phyloP scores from a whole-genome alignment of 2,329 filamentous ascomycete species.

The Akanthomyces muscarius region DNA sequence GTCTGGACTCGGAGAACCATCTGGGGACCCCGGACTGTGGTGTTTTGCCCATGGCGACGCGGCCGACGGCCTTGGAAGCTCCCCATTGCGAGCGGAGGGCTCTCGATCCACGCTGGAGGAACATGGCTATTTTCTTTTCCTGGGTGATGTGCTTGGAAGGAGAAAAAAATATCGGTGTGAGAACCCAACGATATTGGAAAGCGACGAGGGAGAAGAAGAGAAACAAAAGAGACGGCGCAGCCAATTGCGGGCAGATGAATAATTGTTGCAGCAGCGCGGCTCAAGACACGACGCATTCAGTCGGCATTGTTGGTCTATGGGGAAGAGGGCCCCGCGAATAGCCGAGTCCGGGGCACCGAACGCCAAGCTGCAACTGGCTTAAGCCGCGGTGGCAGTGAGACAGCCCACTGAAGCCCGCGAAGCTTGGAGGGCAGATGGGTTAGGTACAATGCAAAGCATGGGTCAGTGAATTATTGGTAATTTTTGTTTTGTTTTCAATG shows the following conservation, averaged over 20 bases:
- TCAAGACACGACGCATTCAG: conserved; percentile 27
- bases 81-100: conserved; percentile 49
- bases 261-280: conserved; percentile 12
- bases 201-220: neutral
- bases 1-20: conserved; percentile 49
- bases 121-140: conserved; percentile 40
- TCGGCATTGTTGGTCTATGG: conserved; percentile 33
- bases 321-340: conserved; percentile 33
- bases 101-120: conserved; percentile 50
- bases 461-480: neutral
- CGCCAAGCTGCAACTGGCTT: conserved; percentile 3
- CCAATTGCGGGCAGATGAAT: conserved; percentile 15
- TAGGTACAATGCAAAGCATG: neutral
- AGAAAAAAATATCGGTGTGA: neutral
- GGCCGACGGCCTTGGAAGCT: conserved; percentile 38
- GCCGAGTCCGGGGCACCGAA: conserved; percentile 32
- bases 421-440: neutral
- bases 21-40: conserved; percentile 33
- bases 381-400: conserved; percentile 2
- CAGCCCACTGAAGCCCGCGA: neutral
- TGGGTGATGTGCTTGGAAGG: neutral
- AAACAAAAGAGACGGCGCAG: neutral
- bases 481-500: neutral
- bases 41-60: conserved; percentile 30
- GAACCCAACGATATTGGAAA: neutral